Evolutionary conservation across 208 protist genomes (phyloP), one percentile per base, ranked within the genome.

Genomic region (Wallacemonas sp.): DNA sequence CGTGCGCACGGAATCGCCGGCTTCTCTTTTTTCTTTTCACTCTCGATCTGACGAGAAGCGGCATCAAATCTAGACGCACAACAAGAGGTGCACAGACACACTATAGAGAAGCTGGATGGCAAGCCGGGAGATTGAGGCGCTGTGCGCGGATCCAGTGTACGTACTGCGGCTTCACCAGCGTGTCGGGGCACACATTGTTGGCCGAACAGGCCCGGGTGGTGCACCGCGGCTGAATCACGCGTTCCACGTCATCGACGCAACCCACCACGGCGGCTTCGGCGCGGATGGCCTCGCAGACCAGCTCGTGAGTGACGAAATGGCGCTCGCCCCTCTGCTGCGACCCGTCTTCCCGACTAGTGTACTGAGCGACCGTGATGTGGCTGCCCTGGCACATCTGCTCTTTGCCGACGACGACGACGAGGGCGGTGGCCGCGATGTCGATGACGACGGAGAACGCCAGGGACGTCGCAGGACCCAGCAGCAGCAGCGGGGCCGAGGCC

Each of bases 131-230:
- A 24, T 34, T 11, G 71, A 77, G 14, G 63, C 71, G 5, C 63
- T 78, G 4, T 39, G 70, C 23, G 46, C 66, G 2, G 83, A 89
- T 46, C 72, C 83, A 12, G 64, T 82, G 65, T 81, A 80, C 43
- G 72, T 89, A 39, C 61, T 89, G 24, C 41, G 54, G 21, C 71
- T 89, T 43, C 75, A 86, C 61, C 79, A 80, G 66, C 72, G 74
- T 2, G 68, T 86, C 6, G 65, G 69, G 9, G 71, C 76, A 39
- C 67, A 67, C 38, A 56, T 89, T 29, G 64, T 80, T 4, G 66
- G 48, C 14, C 74, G 74, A 0, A 41, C 11, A 9, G 49, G 68
- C 21, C 38, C 44, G 2, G 60, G 41, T 32, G 49, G 49, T 21
- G 0, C 63, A 3, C 54, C 67, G 19, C 17, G 46, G 32, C 55